A percentile compares a stretch with the other conserved stretches of the same genome.
Conservation (phyloP, 2,329 filamentous ascomycete genomes). For the Teratosphaeria epicoccoides region DNA sequence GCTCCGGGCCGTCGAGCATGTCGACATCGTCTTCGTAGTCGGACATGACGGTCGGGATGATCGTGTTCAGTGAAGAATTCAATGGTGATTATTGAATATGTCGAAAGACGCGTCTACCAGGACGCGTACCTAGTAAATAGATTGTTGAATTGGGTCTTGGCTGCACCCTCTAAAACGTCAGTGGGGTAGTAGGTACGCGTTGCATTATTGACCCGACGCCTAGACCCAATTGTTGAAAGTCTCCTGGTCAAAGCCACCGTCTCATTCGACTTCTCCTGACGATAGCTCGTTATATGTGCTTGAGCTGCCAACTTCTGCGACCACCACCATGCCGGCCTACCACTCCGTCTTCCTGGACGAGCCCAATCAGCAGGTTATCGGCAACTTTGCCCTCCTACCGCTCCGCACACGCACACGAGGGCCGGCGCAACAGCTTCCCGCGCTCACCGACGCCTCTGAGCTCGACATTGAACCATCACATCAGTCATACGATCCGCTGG, state of each 20-base stretch:
- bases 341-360: conserved; percentile 92
- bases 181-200: background rate
- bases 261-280: too few species aligned
- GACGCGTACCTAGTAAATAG: too few species aligned
- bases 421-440: conserved; percentile 76
- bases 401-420: conserved; percentile 91
- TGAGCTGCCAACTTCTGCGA: background rate
- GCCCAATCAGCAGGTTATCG: conserved; percentile 56
- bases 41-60: conserved; percentile 34
- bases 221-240: background rate
- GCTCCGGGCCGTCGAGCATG: conserved; percentile 53
- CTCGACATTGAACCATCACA: conserved; percentile 62
- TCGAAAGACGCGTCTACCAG: too few species aligned
- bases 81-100: too few species aligned
- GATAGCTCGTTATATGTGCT: too few species aligned
- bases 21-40: conserved; percentile 50
- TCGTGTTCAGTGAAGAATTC: background rate
- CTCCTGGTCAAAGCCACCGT: too few species aligned
- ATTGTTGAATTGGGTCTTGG: too few species aligned
- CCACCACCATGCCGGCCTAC: conserved; percentile 52
- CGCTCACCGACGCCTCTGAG: conserved; percentile 43
- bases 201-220: background rate
- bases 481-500: conserved; percentile 91
- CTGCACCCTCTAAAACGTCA: background rate
- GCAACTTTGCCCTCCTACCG: conserved; percentile 90